phyloP scores from a whole-genome alignment of 495 filamentous ascomycete species.

The Elasticomyces elasticus region DNA sequence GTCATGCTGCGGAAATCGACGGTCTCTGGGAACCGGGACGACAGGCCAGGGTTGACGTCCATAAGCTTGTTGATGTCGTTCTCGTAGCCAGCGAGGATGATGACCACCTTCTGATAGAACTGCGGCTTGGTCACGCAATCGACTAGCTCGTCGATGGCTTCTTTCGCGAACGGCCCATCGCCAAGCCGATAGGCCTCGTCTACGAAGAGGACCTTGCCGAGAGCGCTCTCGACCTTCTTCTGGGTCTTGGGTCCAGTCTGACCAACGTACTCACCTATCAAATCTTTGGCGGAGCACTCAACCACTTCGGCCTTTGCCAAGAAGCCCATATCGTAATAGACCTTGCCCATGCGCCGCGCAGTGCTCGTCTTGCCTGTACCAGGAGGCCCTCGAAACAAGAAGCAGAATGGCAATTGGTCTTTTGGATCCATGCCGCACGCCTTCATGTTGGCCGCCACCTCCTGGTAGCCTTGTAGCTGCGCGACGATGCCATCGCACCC shows the following conservation, averaged over 20 bases:
- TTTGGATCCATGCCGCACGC: slow-evolving; percentile 45
- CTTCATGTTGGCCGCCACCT: slow-evolving; percentile 43
- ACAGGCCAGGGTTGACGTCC: slow-evolving; percentile 48
- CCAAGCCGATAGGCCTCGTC: slow-evolving; percentile 58
- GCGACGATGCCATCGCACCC: slow-evolving; percentile 54
- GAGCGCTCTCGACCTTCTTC: slow-evolving; percentile 46
- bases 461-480: slow-evolving; percentile 51
- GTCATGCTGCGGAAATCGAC: slow-evolving; percentile 38
- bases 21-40: slow-evolving; percentile 49
- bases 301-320: slow-evolving; percentile 30
- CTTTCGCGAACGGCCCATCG: slow-evolving; percentile 50
- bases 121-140: slow-evolving; percentile 55
- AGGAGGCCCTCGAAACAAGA: slow-evolving; percentile 55
- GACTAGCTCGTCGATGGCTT: slow-evolving; percentile 66
- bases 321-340: slow-evolving; percentile 56
- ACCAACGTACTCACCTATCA: slow-evolving; percentile 40
- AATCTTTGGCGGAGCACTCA: slow-evolving; percentile 34
- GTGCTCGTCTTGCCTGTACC: slow-evolving; percentile 68
- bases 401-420: slow-evolving; percentile 49
- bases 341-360: slow-evolving; percentile 58
- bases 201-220: slow-evolving; percentile 57
- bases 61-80: slow-evolving; percentile 62
- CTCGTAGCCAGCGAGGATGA: slow-evolving; percentile 68
- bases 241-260: slow-evolving; percentile 56
- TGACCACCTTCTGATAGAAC: slow-evolving; percentile 54